phyloP scores from a whole-genome alignment of 179 eudicot genomes.

The Beta macrorhiza region DNA sequence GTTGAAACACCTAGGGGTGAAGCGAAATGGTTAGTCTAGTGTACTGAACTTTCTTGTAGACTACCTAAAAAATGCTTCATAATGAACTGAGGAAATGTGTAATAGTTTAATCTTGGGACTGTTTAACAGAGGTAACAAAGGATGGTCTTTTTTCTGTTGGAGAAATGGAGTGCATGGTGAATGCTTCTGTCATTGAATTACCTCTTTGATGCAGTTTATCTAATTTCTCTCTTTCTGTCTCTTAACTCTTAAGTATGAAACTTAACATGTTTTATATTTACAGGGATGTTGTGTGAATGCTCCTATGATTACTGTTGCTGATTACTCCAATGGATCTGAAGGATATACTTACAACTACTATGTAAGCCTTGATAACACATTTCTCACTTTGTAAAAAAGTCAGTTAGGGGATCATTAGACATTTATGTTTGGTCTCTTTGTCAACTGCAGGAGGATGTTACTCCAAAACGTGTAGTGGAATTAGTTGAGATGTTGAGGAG shows the following conservation, averaged over 20 bases:
- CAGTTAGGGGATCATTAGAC: slow-evolving; percentile 1
- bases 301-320: slow-evolving; percentile 97
- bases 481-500: slow-evolving; percentile 81
- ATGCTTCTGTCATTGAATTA: background rate
- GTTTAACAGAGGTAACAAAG: slow-evolving; percentile 80
- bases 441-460: slow-evolving; percentile 81
- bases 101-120: background rate
- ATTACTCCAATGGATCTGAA: slow-evolving; percentile 91
- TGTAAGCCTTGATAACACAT: slow-evolving; percentile 36
- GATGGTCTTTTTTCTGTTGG: slow-evolving; percentile 96
- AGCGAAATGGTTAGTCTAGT: slow-evolving; percentile 71
- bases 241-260: background rate
- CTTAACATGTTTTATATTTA: slow-evolving; percentile 6
- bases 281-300: slow-evolving; percentile 99
- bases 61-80: background rate
- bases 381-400: background rate
- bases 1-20: slow-evolving; percentile 88
- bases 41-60: background rate
- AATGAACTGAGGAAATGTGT: slow-evolving; percentile 9
- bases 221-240: background rate
- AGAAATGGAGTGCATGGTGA: slow-evolving; percentile 99
- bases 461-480: slow-evolving; percentile 85
- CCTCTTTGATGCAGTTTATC: background rate
- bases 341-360: slow-evolving; percentile 85
- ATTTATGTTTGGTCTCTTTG: slow-evolving; percentile 5